Base-by-base conservation (phyloP, 202 grass and related monocot genomes). In the Dendrocalamus latiflorus region DNA sequence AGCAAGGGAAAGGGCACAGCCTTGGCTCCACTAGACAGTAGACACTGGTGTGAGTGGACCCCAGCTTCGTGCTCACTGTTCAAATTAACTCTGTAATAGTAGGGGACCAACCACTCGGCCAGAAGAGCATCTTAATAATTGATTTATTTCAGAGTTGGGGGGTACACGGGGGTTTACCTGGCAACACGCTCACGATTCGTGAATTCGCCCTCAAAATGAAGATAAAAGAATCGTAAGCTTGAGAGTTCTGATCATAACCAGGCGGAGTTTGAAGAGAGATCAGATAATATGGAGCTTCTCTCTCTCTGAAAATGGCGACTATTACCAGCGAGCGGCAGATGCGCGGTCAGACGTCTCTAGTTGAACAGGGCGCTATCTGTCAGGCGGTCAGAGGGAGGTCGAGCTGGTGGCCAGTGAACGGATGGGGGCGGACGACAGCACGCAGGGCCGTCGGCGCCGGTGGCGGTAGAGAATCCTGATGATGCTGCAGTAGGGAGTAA, bases 391-490 rank as follows among this genome's bases (percentile, higher is more conserved):
- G 64, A 78, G 85, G 82, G 49, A 78, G 82, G 33, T 76, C 22
- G 39, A 75, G 6, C 76, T 57, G 76, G 41, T 77, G 78, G 53
- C 45, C 41, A 4, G 60, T 25, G 68, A 75, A 69, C 20, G 54
- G 86, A 39, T 76, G 51, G 24, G 43, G 75, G 10, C 9, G 65
- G 28, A 20, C 13, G 76, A 20, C 17, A 88, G 6, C 54, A 59
- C 4, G 60, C 34, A 45, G 59, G 91, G 20, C 33, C 17, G 11
- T 68, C 47, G 64, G 61, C 49, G 58, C 38, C n/a, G 43, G 30
- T 38, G 50, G 87, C 45, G 17, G 54, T 73, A 63, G 86, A 86
- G 93, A 96, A 96, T 93, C 93, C 93, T 96, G 93, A 96, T 96
- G 93, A 96, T 93, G 93, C 90, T 93, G 90, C 93, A 93, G 84